A percentile compares a stretch with the other conserved stretches of the same genome.
Evolutionary conservation across 1,284 basidiomycete genomes (phyloP).

Genomic region (Mycosarcoma maydis): DNA sequence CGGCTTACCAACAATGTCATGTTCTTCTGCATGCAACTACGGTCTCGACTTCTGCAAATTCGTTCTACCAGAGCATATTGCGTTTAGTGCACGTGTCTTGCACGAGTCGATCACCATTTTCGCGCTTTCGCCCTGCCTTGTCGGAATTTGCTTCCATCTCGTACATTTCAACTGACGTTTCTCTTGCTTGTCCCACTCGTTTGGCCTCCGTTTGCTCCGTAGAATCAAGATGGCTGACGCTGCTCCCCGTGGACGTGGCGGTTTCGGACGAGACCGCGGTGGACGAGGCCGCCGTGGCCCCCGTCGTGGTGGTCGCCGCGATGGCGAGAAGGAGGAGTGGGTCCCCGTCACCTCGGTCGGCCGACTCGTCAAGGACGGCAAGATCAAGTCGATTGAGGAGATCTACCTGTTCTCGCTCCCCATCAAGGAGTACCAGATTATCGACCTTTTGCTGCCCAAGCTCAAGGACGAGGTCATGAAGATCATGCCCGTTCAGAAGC

Average conservation of each 20-base stretch:
- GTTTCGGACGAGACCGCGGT: constrained; percentile 72
- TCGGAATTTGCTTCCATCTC: no score
- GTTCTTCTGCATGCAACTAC: no score
- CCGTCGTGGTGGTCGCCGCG: constrained; percentile 93
- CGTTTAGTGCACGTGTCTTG: no score
- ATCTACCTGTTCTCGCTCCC: constrained; percentile 99
- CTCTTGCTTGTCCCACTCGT: no score
- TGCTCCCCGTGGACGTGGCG: constrained; percentile 71
- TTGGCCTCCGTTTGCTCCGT: no score
- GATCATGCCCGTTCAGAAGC: constrained; percentile 99
- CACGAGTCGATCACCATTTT: not conserved
- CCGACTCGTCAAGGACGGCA: constrained; percentile 98
- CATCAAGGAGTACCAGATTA: constrained; percentile 67
- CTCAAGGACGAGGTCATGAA: constrained; percentile 92
- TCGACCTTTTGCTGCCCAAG: constrained; percentile 67
- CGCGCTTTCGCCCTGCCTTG: not conserved
- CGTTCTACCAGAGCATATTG: no score
- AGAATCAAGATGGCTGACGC: constrained; percentile 66
- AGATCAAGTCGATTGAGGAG: constrained; percentile 99
- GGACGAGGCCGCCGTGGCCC: constrained; percentile 84
- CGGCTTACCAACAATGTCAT: no score
- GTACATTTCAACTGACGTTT: no score
- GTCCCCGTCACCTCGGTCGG: constrained; percentile 99
- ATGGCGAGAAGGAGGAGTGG: constrained; percentile 94
- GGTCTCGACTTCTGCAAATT: no score